phyloP scores from a whole-genome alignment of 2,329 filamentous ascomycete species.

The Fonsecaea pedrosoi region DNA sequence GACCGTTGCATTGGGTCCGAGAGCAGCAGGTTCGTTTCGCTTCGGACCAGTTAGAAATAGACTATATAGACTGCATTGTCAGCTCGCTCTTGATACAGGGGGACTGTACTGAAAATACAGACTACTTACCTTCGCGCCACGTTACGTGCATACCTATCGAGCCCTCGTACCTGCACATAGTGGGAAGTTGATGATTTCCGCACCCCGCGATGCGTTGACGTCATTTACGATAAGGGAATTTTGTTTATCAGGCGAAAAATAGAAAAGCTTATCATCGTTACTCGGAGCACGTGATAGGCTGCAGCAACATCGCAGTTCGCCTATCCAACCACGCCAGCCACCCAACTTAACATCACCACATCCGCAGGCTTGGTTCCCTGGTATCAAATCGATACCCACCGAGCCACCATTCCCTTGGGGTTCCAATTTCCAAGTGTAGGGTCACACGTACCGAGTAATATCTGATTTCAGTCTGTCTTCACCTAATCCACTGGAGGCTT shows the following conservation, averaged over 20 bases:
- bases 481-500: not conserved
- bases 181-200: too few species aligned
- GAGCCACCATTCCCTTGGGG: not conserved
- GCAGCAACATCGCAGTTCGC: not conserved
- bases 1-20: not conserved
- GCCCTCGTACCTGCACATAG: not conserved
- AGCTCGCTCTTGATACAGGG: not conserved
- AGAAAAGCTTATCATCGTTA: conserved; percentile 2
- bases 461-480: not conserved
- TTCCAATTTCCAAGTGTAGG: not conserved
- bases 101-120: not conserved
- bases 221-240: not conserved
- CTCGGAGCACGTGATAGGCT: not conserved
- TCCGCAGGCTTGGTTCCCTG: not conserved
- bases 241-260: not conserved
- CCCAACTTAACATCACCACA: not conserved
- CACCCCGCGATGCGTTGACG: not conserved
- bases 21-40: not conserved
- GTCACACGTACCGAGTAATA: not conserved
- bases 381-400: not conserved
- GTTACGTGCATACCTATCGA: not conserved
- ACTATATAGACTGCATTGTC: not conserved
- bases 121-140: too few species aligned
- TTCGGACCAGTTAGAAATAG: not conserved
- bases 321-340: not conserved